phyloP scores from a whole-genome alignment of 352 stramenopile species.

The Phytophthora hybrid region DNA sequence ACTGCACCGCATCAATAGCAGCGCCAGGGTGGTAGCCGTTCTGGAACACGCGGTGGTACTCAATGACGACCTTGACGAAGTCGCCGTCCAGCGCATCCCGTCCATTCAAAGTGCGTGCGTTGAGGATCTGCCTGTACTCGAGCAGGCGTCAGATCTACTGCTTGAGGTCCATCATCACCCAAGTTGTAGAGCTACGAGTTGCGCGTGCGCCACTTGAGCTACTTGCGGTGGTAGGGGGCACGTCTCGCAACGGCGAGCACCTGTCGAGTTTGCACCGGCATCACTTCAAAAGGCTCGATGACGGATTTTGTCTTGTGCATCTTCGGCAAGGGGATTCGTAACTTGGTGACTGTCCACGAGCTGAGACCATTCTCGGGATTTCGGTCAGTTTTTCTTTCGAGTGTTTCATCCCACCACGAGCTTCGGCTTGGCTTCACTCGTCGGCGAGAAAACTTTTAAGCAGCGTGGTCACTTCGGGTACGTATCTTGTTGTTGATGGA shows the following conservation, averaged over 20 bases:
- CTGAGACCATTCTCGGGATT: conserved; percentile 1
- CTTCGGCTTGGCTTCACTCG: no score
- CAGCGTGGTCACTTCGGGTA: no score
- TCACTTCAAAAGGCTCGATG: conserved; percentile 26
- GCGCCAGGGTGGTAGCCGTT: conserved; percentile 50
- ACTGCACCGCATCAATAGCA: conserved; percentile 40
- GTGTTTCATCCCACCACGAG: no score
- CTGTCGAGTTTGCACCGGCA: conserved; percentile 18
- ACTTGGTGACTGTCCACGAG: conserved; percentile 14
- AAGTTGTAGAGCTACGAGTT: conserved; percentile 67
- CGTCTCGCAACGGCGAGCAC: conserved; percentile 26
- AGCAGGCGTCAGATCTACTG: conserved; percentile 54
- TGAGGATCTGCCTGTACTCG: conserved; percentile 44
- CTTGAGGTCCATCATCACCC: conserved; percentile 48
- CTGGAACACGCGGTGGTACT: conserved; percentile 70
- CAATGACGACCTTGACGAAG: conserved; percentile 55
- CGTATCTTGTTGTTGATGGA: no score
- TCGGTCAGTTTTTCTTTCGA: conserved; percentile 24
- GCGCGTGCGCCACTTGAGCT: conserved; percentile 64
- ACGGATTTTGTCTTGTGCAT: conserved; percentile 19
- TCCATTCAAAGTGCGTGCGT: conserved; percentile 47
- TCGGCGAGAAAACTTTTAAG: no score
- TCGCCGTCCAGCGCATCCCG: conserved; percentile 53
- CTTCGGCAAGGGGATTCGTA: background rate
- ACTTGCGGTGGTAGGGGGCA: conserved; percentile 22